These are phyloP conservation scores for Lichtheimia ornata DNA, from an alignment of 371 early-diverging fungal genomes.

Conservation along the genomic window DNA sequence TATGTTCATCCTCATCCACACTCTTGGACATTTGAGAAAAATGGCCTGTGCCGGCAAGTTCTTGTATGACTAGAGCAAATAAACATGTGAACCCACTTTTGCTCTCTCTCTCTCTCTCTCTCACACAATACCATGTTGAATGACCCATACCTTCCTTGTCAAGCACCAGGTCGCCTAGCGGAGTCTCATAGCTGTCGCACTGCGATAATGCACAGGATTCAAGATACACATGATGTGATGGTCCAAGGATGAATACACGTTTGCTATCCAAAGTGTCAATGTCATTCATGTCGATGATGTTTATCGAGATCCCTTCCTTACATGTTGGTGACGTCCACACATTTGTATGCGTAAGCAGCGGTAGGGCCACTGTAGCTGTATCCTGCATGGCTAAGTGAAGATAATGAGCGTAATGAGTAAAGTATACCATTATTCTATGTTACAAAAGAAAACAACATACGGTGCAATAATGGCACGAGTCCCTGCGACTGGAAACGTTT, in stretches of 20 bases:
- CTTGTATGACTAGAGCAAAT: constrained; percentile 50
- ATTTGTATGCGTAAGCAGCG: constrained; percentile 86
- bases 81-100: background rate
- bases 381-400: constrained; percentile 90
- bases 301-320: constrained; percentile 23
- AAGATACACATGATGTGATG: constrained; percentile 89
- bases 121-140: too few species aligned
- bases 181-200: constrained; percentile 79
- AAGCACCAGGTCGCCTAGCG: constrained; percentile 77
- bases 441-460: constrained; percentile 43
- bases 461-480: constrained; percentile 84
- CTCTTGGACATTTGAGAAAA: constrained; percentile 65
- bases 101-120: too few species aligned
- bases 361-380: constrained; percentile 87
- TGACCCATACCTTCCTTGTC: constrained; percentile 56
- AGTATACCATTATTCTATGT: background rate
- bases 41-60: constrained; percentile 59
- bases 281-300: background rate
- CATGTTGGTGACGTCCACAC: constrained; percentile 63
- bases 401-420: background rate
- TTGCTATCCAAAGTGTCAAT: constrained; percentile 41
- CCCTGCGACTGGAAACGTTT: constrained; percentile 51
- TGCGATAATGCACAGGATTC: constrained; percentile 76
- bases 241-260: constrained; percentile 90
- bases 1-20: constrained; percentile 92